Evolutionary conservation across 305 asterid species (phyloP), one percentile per base, ranked within the genome.

Genomic region (Solanum chacoense): DNA sequence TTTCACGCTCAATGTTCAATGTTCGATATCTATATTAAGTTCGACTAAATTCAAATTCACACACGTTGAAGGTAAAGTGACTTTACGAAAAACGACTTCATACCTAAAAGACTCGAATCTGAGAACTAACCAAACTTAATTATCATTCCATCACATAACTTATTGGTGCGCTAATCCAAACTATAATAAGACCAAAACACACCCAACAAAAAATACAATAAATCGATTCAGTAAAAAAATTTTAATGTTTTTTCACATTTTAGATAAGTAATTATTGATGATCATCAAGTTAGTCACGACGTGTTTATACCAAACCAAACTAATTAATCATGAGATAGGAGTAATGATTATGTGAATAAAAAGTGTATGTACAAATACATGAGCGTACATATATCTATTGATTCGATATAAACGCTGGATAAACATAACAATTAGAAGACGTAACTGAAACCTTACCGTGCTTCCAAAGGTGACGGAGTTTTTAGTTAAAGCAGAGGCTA

Each of bases 401-500:
- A 71, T 71, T 71, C 9, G 2, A 1, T 14, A 7, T 28, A 28
- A 71, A 71, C 0, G 0, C 8, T 12, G 9, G 2, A 67, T 18
- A 0, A 18, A 45, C 3, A 0, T 50, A 50, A 50, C 0, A 12
- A 45, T 13, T 45, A 45, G 20, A 45, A 45, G 2, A 50, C 16
- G 65, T 50, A 16, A 16, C n/a, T 18, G 65, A 59, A 37, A 88
- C 24, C 91, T 91, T 87, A 95, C 99, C 28, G 99, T 97, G 97
- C 90, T 90, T 4, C 99, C 99, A 65, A 92, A 95, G 90, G 95
- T 92, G 91, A 95, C 91, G 88, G 93, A 93, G 18, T 93, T 93
- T 74, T 81, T 90, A 7, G 90, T 36, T 63, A 97, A 97, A 45
- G 99, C 99, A 90, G 98, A 97, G 5, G 99, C 99, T 31, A 97